phyloP scores from a whole-genome alignment of 2,329 filamentous ascomycete genomes.

The Nigrospora oryzae region DNA sequence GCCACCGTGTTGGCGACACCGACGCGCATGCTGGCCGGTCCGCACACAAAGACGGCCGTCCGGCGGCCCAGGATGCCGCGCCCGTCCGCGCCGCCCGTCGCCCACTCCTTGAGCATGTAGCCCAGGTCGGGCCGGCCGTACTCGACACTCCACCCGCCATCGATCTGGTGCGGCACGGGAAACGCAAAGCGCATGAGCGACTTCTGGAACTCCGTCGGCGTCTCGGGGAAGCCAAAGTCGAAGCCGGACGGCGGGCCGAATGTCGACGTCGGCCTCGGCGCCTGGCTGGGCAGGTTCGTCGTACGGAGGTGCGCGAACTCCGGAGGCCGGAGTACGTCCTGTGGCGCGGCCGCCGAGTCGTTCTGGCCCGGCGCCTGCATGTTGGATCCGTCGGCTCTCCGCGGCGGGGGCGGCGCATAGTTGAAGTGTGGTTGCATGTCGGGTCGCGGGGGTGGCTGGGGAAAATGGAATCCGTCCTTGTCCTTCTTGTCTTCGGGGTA shows the following conservation, averaged over 20 bases:
- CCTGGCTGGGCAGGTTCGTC: conserved; percentile 24
- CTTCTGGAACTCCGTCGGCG: conserved; percentile 82
- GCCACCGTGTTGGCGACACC: conserved; percentile 85
- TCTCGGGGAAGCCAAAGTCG: conserved; percentile 74
- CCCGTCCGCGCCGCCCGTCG: conserved; percentile 58
- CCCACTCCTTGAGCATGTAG: conserved; percentile 78
- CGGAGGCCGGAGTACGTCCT: conserved; percentile 26
- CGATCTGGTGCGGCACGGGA: conserved; percentile 56
- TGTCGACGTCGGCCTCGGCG: conserved; percentile 40
- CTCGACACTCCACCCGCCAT: conserved; percentile 83
- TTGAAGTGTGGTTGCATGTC: conserved; percentile 49
- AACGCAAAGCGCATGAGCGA: conserved; percentile 87
- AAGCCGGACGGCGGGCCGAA: conserved; percentile 56
- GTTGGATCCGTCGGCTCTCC: conserved; percentile 16
- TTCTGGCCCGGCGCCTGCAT: conserved; percentile 15
- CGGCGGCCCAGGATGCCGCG: conserved; percentile 66
- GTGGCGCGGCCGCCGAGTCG: conserved; percentile 9
- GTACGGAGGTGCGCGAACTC: conserved; percentile 51
- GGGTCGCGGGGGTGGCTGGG: conserved; percentile 37
- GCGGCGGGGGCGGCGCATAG: conserved; percentile 42
- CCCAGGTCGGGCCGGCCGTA: conserved; percentile 85
- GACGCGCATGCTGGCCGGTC: conserved; percentile 77
- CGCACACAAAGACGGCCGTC: conserved; percentile 89
- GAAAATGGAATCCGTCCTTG: conserved; percentile 46
- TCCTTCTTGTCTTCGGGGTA: conserved; percentile 24